A percentile compares a stretch with the other conserved stretches of the same genome.
phyloP scores from a whole-genome alignment of 1,284 basidiomycete species.

The Irpex lacteus region DNA sequence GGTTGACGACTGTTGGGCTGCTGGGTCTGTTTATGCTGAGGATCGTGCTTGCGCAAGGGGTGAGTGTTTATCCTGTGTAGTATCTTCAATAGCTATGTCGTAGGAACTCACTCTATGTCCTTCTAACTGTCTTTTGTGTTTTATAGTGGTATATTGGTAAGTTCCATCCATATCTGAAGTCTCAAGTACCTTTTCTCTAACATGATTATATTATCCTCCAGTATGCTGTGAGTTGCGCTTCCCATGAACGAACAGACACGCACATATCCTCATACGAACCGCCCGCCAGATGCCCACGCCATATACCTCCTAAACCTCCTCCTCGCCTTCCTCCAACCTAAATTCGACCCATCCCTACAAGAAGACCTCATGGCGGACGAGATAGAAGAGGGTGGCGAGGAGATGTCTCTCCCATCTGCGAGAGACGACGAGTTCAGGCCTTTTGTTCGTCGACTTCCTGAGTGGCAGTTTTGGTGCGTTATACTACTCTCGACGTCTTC shows the following conservation, averaged over 20 bases:
- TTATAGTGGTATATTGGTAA: conserved; percentile 13
- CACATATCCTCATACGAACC: not conserved
- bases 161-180: not conserved
- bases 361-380: conserved; percentile 93
- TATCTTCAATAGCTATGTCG: no score
- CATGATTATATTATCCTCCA: not conserved
- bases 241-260: not conserved
- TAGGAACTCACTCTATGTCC: no score
- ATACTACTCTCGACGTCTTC: not conserved
- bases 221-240: conserved; percentile 10
- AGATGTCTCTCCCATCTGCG: conserved; percentile 49
- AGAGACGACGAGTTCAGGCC: conserved; percentile 93
- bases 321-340: conserved; percentile 86
- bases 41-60: conserved; percentile 88
- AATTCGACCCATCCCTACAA: conserved; percentile 94
- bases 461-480: conserved; percentile 92
- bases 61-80: conserved; percentile 37
- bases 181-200: not conserved
- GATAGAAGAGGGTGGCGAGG: conserved; percentile 86
- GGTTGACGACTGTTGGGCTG: conserved; percentile 79
- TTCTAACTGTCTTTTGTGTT: no score
- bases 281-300: conserved; percentile 69
- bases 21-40: conserved; percentile 81
- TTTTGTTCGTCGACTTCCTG: conserved; percentile 93
- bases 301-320: conserved; percentile 93